phyloP scores from a whole-genome alignment of 1,284 basidiomycete genomes.

The Flammula alnicola region DNA sequence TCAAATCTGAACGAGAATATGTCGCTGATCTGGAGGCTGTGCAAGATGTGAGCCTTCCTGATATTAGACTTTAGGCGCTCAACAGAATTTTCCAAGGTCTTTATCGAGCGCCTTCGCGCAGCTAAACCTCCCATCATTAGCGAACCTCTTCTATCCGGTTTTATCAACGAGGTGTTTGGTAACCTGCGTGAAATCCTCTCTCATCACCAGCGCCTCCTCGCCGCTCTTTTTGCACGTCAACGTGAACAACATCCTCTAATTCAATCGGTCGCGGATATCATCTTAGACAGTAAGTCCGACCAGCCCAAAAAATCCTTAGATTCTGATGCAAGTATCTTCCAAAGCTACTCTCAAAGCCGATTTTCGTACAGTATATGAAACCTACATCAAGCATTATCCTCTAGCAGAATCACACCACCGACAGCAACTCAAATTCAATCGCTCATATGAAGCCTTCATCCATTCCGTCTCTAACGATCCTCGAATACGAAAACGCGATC shows the following conservation, averaged over 20 bases:
- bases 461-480: constrained; percentile 65
- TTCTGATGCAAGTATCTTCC: constrained; percentile 17
- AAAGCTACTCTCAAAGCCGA: constrained; percentile 45
- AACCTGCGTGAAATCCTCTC: constrained; percentile 67
- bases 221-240: constrained; percentile 71
- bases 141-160: constrained; percentile 52
- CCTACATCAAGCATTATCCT: constrained; percentile 85
- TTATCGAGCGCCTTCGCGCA: constrained; percentile 62
- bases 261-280: constrained; percentile 76
- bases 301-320: neutral
- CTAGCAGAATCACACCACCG: constrained; percentile 79
- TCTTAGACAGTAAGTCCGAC: constrained; percentile 66
- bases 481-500: constrained; percentile 74
- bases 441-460: constrained; percentile 67
- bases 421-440: constrained; percentile 69
- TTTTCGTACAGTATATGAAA: constrained; percentile 71
- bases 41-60: constrained; percentile 54
- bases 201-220: constrained; percentile 72
- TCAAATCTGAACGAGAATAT: constrained; percentile 83
- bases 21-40: constrained; percentile 74
- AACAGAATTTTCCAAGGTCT: constrained; percentile 51
- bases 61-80: constrained; percentile 4
- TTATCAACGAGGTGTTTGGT: constrained; percentile 76
- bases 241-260: constrained; percentile 80
- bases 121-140: constrained; percentile 63